Base-by-base conservation (phyloP, 2,329 filamentous ascomycete genomes). In the Aspergillus terreus region DNA sequence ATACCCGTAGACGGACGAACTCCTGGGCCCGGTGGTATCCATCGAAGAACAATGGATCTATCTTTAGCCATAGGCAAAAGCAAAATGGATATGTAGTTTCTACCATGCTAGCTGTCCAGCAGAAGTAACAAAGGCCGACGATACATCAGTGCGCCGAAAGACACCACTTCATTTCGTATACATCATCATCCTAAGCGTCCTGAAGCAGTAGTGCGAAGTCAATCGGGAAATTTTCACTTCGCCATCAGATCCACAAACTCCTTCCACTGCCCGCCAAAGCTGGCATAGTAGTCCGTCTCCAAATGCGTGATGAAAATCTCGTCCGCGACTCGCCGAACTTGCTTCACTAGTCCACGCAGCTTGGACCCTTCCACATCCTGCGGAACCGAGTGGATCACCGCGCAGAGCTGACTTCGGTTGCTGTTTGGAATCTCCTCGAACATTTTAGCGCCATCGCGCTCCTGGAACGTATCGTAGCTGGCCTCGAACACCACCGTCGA, bases 401-500 rank as follows among this genome's bases (percentile, higher is more conserved):
- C 68, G 33, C 66, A 69, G 2, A 72, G 57, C 45, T 66, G 59
- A 19, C 62, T 53, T 23, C 71, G 64, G 49, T 66, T 60, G 51
- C 60, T 63, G 32, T 64, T 56, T n/a, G 64, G 52, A 47, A 73
- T 68, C 6, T 51, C 58, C 44, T 55, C 53, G 52, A 74, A 70
- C 15, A 66, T 50, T 19, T 66, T 67, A 25, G 64, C 62, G 10
- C 66, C 60, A 21, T 64, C 52, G 19, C 68, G 61, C 35, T 67
- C 60, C 35, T 68, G 61, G 59, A 73, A 75, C 17, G 65, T 71
- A 17, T 61, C 58, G 53, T 72, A 75, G 11, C 68, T 65, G 43
- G 63, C 71, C 63, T 78, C 76, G 49, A 78, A 78, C 12, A 75
- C 71, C 27, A 77, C 72, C 5, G 75, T 70, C 54, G 70, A 73